phyloP scores from a whole-genome alignment of 2,329 filamentous ascomycete genomes.

The Lachnum nothofagi region DNA sequence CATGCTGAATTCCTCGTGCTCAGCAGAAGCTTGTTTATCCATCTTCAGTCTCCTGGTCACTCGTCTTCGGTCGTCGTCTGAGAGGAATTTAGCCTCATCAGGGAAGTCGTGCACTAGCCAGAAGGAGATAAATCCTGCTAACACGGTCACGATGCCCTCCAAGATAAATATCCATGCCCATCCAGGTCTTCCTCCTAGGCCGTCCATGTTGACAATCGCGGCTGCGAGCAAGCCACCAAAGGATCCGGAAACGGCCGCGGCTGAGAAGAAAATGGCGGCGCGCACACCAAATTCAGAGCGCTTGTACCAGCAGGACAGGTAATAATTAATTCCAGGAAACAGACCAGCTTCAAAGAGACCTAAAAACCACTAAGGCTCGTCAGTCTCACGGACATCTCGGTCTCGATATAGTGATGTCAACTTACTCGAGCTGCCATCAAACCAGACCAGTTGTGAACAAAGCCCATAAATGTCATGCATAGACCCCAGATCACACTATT shows the following conservation, averaged over 20 bases:
- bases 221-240: conserved; percentile 71
- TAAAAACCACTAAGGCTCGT: conserved; percentile 51
- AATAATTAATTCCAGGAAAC: conserved; percentile 74
- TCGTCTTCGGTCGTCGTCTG: conserved; percentile 61
- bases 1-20: conserved; percentile 70
- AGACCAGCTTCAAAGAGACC: conserved; percentile 71
- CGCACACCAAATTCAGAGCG: conserved; percentile 74
- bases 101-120: conserved; percentile 83
- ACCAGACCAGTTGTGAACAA: conserved; percentile 30
- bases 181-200: conserved; percentile 50
- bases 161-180: conserved; percentile 66
- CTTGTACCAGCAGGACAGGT: conserved; percentile 80
- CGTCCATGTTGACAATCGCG: conserved; percentile 65
- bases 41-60: conserved; percentile 65
- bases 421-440: conserved; percentile 29
- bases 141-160: conserved; percentile 42
- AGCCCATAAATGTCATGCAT: conserved; percentile 53
- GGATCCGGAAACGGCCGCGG: conserved; percentile 72
- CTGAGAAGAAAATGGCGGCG: conserved; percentile 77
- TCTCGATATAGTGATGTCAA: background rate
- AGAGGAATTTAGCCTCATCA: conserved; percentile 68
- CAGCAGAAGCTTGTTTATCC: conserved; percentile 70
- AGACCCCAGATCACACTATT: conserved; percentile 58
- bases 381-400: background rate
- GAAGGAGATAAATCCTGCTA: conserved; percentile 59